Conservation (phyloP, 2,329 filamentous ascomycete genomes). For the Dendrostoma leiphaemia region DNA sequence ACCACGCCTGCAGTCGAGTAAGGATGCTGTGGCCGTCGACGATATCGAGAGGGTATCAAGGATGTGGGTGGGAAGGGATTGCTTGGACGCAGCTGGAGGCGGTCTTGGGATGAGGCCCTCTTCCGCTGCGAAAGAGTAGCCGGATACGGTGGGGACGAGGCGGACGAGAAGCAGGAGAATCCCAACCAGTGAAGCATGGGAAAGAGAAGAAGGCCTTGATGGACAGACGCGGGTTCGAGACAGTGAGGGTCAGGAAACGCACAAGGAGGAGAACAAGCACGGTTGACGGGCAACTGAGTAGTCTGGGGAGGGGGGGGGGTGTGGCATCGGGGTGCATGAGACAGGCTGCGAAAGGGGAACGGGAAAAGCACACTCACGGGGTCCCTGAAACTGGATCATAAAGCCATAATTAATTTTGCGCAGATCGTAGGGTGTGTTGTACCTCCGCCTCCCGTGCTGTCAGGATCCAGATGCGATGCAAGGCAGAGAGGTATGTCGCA, state of each 20-base stretch:
- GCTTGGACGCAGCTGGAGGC: slow-evolving; percentile 1
- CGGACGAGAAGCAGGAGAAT: slow-evolving; percentile 1
- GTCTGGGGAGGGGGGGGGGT: not conserved
- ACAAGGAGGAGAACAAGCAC: not conserved
- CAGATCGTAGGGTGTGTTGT: slow-evolving; percentile 13
- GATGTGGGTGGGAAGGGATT: not conserved
- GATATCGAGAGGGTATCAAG: slow-evolving; percentile 8
- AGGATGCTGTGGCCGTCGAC: not conserved
- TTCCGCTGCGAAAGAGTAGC: not conserved
- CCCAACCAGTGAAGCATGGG: not conserved
- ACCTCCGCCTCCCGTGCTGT: slow-evolving; percentile 7
- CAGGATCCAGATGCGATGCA: slow-evolving; percentile 7
- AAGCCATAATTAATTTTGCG: slow-evolving; percentile 11
- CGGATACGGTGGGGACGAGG: slow-evolving; percentile 3
- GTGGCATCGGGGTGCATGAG: not conserved
- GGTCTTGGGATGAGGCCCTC: not conserved
- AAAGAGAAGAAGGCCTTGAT: not conserved
- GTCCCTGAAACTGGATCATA: slow-evolving; percentile 17
- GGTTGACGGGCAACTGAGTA: not conserved
- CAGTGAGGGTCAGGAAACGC: not conserved
- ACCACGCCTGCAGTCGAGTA: not conserved
- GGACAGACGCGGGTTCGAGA: not conserved
- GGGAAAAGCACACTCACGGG: slow-evolving; percentile 3
- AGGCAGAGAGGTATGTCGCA: slow-evolving; percentile 16
- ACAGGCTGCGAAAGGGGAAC: not conserved